A percentile compares a stretch with the other conserved stretches of the same genome.
These are phyloP conservation scores for Spinellus fusiger DNA, from an alignment of 192 early-diverging fungal genomes.

Conservation along the genomic window DNA sequence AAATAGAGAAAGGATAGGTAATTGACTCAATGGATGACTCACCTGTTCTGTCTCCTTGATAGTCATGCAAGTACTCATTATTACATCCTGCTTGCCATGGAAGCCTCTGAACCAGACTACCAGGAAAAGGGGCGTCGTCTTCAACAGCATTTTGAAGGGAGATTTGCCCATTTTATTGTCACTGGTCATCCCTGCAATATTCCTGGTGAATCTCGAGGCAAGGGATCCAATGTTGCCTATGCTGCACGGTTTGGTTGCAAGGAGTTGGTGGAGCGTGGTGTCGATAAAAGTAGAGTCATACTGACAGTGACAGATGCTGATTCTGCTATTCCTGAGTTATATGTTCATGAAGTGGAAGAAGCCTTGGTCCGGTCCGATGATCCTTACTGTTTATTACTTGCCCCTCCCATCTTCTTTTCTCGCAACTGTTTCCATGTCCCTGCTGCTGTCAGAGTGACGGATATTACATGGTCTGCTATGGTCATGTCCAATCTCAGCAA, in stretches of 20 bases:
- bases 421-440: constrained; percentile 64
- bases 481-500: constrained; percentile 69
- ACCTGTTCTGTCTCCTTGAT: background rate
- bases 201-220: constrained; percentile 67
- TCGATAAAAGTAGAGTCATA: constrained; percentile 51
- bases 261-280: constrained; percentile 21
- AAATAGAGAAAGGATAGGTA: background rate
- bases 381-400: constrained; percentile 31
- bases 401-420: constrained; percentile 48
- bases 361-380: constrained; percentile 34
- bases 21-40: background rate
- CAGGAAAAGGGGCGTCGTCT: constrained; percentile 49
- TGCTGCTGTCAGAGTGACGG: constrained; percentile 61
- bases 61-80: constrained; percentile 38
- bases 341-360: constrained; percentile 45
- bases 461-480: constrained; percentile 70
- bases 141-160: constrained; percentile 41
- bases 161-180: constrained; percentile 60
- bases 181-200: constrained; percentile 59
- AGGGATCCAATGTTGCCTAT: constrained; percentile 66
- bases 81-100: constrained; percentile 66
- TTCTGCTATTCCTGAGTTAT: constrained; percentile 71
- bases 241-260: constrained; percentile 40
- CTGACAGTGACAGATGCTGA: constrained; percentile 64
- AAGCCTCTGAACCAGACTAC: constrained; percentile 51